A percentile compares a stretch with the other conserved stretches of the same genome.
These are phyloP conservation scores for Castanea sativa DNA, from an alignment of 306 rosid genomes.

Conservation along the genomic window DNA sequence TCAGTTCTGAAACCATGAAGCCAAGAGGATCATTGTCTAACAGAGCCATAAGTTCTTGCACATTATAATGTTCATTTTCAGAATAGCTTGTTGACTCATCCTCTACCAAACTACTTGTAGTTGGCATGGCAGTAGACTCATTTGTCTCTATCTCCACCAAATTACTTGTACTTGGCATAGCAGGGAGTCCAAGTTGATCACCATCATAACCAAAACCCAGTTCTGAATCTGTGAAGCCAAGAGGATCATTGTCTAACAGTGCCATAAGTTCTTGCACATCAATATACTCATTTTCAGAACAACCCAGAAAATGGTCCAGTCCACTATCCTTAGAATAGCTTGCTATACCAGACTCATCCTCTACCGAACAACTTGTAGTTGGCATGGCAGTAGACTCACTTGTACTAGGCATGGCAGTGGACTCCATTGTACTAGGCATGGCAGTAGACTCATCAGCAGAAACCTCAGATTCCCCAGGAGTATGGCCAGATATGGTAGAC, in stretches of 20 bases:
- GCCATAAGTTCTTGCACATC: not conserved
- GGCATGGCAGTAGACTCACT: constrained; percentile 22
- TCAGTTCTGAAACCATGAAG: no score
- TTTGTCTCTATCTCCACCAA: no score
- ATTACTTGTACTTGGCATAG: not conserved
- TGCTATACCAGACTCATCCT: constrained; percentile 15
- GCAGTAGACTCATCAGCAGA: constrained; percentile 33
- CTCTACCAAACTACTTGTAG: no score
- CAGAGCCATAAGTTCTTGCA: no score
- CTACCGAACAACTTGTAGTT: constrained; percentile 21
- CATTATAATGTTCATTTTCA: no score
- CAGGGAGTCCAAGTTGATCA: constrained; percentile 13
- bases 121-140: no score
- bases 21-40: no score
- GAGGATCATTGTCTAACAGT: constrained; percentile 3
- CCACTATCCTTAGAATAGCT: not conserved
- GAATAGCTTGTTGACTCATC: no score
- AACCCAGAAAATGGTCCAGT: constrained; percentile 29
- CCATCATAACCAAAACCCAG: constrained; percentile 15
- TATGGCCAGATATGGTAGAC: constrained; percentile 32
- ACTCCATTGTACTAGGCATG: no score
- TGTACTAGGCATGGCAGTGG: no score
- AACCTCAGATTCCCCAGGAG: constrained; percentile 58
- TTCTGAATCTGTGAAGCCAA: constrained; percentile 19
- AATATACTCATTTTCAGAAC: constrained; percentile 57